Evolutionary conservation across 768 basidiomycete genomes (phyloP), one percentile per base, ranked within the genome.

Genomic region (Daedaleopsis sinensis): DNA sequence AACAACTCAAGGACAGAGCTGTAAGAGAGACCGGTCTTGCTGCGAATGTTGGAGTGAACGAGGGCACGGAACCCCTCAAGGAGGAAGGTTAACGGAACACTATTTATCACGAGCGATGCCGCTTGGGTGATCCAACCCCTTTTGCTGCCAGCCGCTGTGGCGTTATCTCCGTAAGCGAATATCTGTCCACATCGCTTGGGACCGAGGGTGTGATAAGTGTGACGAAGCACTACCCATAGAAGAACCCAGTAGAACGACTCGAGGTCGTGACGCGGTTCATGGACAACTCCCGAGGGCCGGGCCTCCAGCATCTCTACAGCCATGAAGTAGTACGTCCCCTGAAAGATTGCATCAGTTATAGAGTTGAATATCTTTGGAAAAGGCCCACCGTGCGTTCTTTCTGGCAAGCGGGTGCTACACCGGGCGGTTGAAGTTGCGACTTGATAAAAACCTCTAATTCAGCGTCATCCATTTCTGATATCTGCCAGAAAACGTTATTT

Each of bases 171-270:
- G 47, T 48, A 48, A 3, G 13, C 4, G 47, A 48, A 48, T 6
- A 48, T 21, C 24, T n/a, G 24, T 15, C 4, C 24, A 21, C 46
- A 47, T 21, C 2, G 23, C 5, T 19, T 37, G 21, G 56, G 57
- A 1, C 47, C 47, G 19, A 48, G 47, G 23, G 36, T 44, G 39
- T 62, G 51, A 11, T 53, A 0, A 0, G 58, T 62, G 42, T 62
- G 47, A 8, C 55, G 49, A 15, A 65, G 48, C 11, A 62, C 44
- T 13, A 62, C 38, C 60, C 61, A 62, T 1, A 65, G 2, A 8
- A 65, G 38, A 3, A 62, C 51, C 65, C 65, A 62, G 51, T 56
- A 65, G 61, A 59, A 62, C 0, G 65, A 65, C 32, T 65, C 65
- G 4, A 65, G 51, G 38, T 65, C 61, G 21, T 65, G 65, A 3